Conservation (phyloP, 129 eudicot genomes). For the Oenanthe sinensis region DNA sequence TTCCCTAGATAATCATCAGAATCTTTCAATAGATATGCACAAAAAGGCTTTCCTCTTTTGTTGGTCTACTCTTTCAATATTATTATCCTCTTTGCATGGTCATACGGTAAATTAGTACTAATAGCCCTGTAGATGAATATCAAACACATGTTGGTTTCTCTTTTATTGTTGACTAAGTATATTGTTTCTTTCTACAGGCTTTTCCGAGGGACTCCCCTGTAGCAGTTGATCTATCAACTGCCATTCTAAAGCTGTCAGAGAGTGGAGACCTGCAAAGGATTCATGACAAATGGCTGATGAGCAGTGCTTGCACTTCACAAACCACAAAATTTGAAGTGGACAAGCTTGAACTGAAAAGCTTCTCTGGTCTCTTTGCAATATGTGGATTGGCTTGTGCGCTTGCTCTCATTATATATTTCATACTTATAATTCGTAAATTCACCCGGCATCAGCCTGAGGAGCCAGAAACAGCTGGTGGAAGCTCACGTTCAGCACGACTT, state of each 20-base stretch:
- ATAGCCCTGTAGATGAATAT: background rate
- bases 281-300: slow-evolving; percentile 71
- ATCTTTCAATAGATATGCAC: background rate
- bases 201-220: slow-evolving; percentile 80
- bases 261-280: slow-evolving; percentile 78
- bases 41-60: background rate
- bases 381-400: slow-evolving; percentile 55
- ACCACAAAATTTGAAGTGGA: slow-evolving; percentile 44
- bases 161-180: background rate
- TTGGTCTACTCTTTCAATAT: background rate
- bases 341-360: slow-evolving; percentile 56
- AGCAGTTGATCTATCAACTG: slow-evolving; percentile 77
- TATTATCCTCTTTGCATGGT: background rate
- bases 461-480: slow-evolving; percentile 22
- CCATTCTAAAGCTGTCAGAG: slow-evolving; percentile 63
- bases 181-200: slow-evolving; percentile 39
- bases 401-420: slow-evolving; percentile 49
- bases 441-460: slow-evolving; percentile 20
- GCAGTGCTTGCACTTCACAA: slow-evolving; percentile 62
- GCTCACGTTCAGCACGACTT: slow-evolving; percentile 35
- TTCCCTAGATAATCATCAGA: background rate
- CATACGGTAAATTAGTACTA: background rate
- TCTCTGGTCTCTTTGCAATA: slow-evolving; percentile 53
- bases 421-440: slow-evolving; percentile 22
- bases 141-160: background rate